Conservation (phyloP, 1,139 yeast genomes). For the Nakaseomyces sp. region DNA sequence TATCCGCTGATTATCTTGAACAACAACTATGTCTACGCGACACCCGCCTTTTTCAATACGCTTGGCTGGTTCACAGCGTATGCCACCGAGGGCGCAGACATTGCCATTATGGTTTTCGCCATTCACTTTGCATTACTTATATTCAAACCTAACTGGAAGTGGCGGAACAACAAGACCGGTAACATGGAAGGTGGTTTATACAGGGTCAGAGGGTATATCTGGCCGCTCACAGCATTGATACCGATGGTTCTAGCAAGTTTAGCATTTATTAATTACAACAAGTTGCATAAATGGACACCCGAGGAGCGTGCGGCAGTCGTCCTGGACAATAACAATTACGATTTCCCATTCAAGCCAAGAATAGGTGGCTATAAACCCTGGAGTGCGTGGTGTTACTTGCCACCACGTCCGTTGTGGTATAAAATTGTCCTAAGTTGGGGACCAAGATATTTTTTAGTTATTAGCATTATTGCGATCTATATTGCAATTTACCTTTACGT, state of each 20-base stretch:
- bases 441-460: slow-evolving; percentile 62
- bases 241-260: slow-evolving; percentile 66
- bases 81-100: slow-evolving; percentile 80
- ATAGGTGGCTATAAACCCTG: slow-evolving; percentile 49
- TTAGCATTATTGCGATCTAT: slow-evolving; percentile 57
- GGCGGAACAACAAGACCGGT: slow-evolving; percentile 35
- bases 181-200: slow-evolving; percentile 70
- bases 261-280: slow-evolving; percentile 47
- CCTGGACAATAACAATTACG: slow-evolving; percentile 20
- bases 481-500: slow-evolving; percentile 68
- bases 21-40: slow-evolving; percentile 42
- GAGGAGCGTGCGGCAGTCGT: slow-evolving; percentile 17
- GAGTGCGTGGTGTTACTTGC: slow-evolving; percentile 76
- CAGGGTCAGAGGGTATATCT: slow-evolving; percentile 49
- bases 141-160: slow-evolving; percentile 51
- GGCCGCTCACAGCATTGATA: slow-evolving; percentile 47
- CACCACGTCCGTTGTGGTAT: slow-evolving; percentile 67
- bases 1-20: slow-evolving; percentile 51
- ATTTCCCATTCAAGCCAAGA: slow-evolving; percentile 21
- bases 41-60: slow-evolving; percentile 53
- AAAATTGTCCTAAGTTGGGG: slow-evolving; percentile 72
- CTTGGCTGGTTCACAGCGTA: slow-evolving; percentile 81
- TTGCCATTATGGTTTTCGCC: slow-evolving; percentile 77
- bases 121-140: slow-evolving; percentile 71
- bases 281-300: slow-evolving; percentile 13